Percentiles rank a stretch among this genome's conserved stretches.
Conservation (phyloP, 345 rosid genomes). For the Noccaea caerulescens region DNA sequence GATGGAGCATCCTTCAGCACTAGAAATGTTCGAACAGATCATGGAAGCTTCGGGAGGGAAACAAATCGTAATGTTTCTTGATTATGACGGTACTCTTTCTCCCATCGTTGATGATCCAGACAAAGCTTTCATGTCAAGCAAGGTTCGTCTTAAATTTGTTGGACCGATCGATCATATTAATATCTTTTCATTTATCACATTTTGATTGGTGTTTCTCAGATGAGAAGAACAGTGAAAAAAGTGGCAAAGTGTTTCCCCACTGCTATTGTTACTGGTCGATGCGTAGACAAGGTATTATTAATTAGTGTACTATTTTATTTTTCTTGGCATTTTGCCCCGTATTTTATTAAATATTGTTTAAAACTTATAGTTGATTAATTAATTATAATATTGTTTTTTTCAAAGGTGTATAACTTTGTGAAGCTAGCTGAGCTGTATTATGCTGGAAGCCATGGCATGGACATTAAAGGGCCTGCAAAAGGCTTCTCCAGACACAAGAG, state of each 20-base stretch:
- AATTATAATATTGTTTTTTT: background rate
- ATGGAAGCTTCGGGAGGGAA: conserved; percentile 71
- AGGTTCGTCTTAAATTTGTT: conserved; percentile 52
- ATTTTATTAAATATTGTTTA: background rate
- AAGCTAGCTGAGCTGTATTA: conserved; percentile 83
- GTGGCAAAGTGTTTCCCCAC: conserved; percentile 76
- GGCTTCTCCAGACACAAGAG: conserved; percentile 54
- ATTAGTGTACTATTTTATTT: background rate
- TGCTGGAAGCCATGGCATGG: conserved; percentile 99
- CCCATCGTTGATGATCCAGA: conserved; percentile 96
- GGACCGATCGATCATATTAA: background rate
- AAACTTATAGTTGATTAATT: background rate
- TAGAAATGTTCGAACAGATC: conserved; percentile 72
- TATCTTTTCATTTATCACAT: conserved; percentile 7
- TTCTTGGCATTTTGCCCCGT: conserved; percentile 11
- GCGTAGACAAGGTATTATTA: conserved; percentile 90
- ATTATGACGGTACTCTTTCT: conserved; percentile 95
- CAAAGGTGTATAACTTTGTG: conserved; percentile 83
- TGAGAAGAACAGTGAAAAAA: conserved; percentile 79
- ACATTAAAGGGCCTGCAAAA: conserved; percentile 88
- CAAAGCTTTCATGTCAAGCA: conserved; percentile 85
- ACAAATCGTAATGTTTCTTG: conserved; percentile 89
- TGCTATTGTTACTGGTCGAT: conserved; percentile 91
- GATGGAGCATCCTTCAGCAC: conserved; percentile 82
- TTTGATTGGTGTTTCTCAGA: conserved; percentile 48